phyloP scores from a whole-genome alignment of 2,329 filamentous ascomycete species.

The Penicillium sp. region DNA sequence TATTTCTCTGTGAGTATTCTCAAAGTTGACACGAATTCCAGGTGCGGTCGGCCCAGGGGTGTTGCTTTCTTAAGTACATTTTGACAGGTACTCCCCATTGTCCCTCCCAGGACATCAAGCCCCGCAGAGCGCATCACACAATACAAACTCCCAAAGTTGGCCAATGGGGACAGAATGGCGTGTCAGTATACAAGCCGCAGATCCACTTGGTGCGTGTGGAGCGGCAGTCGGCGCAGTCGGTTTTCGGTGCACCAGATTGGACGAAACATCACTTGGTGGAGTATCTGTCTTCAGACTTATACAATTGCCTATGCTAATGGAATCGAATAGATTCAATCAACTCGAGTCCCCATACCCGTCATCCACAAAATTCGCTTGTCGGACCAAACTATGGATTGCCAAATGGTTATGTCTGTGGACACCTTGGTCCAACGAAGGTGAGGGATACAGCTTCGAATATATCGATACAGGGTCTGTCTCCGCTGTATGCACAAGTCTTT shows the following conservation, averaged over 20 bases:
- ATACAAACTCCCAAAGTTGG: neutral
- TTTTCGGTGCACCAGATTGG: neutral
- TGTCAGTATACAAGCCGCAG: neutral
- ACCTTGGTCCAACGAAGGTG: slow-evolving; percentile 9
- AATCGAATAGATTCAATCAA: neutral
- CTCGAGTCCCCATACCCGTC: slow-evolving; percentile 5
- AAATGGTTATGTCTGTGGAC: slow-evolving; percentile 12
- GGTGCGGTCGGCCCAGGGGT: neutral
- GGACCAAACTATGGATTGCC: slow-evolving; percentile 12
- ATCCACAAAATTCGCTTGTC: slow-evolving; percentile 13
- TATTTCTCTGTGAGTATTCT: neutral
- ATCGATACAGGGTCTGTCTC: neutral
- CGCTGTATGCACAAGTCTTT: slow-evolving; percentile 1
- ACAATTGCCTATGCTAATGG: no score
- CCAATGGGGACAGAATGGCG: neutral
- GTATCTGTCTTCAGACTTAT: no score
- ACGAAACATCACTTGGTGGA: neutral
- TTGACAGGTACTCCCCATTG: neutral
- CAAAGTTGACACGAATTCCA: neutral
- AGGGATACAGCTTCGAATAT: slow-evolving; percentile 7
- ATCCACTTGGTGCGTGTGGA: slow-evolving; percentile 2
- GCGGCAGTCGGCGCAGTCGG: slow-evolving; percentile 12
- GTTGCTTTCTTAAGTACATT: neutral
- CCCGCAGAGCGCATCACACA: neutral
- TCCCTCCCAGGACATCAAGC: neutral